These are phyloP conservation scores for Pleoardoris graminearum DNA, from an alignment of 2,329 filamentous ascomycete species.

Conservation along the genomic window DNA sequence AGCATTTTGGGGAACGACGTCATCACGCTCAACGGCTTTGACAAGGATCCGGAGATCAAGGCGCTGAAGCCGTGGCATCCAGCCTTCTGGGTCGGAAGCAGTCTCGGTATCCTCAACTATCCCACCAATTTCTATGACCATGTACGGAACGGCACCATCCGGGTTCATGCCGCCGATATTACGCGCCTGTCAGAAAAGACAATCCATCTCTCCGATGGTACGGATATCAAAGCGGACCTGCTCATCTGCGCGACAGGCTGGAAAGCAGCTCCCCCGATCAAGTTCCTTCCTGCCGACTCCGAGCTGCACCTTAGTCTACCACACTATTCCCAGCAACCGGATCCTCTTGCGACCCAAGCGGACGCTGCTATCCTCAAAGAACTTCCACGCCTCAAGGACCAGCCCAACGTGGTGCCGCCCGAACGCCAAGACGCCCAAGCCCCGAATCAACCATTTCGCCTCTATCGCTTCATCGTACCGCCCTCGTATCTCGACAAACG, in stretches of 20 bases:
- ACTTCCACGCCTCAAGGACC: constrained; percentile 58
- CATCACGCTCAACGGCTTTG: constrained; percentile 51
- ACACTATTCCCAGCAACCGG: constrained; percentile 10
- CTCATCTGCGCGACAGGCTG: constrained; percentile 62
- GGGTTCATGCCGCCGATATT: constrained; percentile 61
- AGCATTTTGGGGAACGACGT: constrained; percentile 57
- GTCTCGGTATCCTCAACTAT: constrained; percentile 64
- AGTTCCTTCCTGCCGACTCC: constrained; percentile 46
- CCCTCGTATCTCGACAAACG: constrained; percentile 35
- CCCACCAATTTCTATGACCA: constrained; percentile 60
- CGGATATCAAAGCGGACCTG: neutral
- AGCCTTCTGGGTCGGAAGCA: constrained; percentile 58
- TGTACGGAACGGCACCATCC: constrained; percentile 56
- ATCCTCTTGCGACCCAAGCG: constrained; percentile 35
- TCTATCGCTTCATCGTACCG: constrained; percentile 51
- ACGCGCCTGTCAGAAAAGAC: constrained; percentile 37
- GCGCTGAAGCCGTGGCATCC: constrained; percentile 49
- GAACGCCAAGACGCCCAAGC: constrained; percentile 3
- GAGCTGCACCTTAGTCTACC: constrained; percentile 30
- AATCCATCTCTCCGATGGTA: neutral
- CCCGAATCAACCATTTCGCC: constrained; percentile 43
- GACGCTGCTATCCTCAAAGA: constrained; percentile 57
- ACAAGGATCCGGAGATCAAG: constrained; percentile 45
- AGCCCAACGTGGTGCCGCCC: constrained; percentile 44
- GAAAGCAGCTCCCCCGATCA: constrained; percentile 57